These are phyloP conservation scores for Adenanthera pavonina DNA, from an alignment of 306 rosid genomes.

Conservation along the genomic window DNA sequence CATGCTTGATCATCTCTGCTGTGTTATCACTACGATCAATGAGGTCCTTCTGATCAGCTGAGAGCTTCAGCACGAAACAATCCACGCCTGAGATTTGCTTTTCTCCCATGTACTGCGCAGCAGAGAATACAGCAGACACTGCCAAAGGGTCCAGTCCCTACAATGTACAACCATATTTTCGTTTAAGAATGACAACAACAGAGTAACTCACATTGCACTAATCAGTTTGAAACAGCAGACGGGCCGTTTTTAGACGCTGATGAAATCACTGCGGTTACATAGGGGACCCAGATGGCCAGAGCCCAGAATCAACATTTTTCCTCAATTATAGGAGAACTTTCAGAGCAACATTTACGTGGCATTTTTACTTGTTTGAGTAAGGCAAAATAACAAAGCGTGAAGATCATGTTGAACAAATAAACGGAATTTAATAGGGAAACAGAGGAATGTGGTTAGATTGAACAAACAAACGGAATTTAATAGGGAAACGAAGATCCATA, in stretches of 20 bases:
- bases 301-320: neutral
- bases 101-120: slow-evolving; percentile 89
- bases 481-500: slow-evolving; percentile 45
- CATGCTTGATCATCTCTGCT: slow-evolving; percentile 93
- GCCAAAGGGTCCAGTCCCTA: slow-evolving; percentile 94
- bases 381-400: slow-evolving; percentile 12
- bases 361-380: neutral
- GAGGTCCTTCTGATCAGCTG: slow-evolving; percentile 77
- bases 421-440: slow-evolving; percentile 35
- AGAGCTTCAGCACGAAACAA: slow-evolving; percentile 79
- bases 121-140: slow-evolving; percentile 70
- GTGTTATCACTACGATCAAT: slow-evolving; percentile 81
- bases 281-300: slow-evolving; percentile 25
- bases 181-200: neutral
- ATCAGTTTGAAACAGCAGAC: neutral
- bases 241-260: neutral
- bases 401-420: slow-evolving; percentile 10
- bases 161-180: slow-evolving; percentile 22
- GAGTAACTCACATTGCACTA: slow-evolving; percentile 10
- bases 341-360: neutral
- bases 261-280: neutral
- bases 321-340: neutral
- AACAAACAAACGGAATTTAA: slow-evolving; percentile 37
- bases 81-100: slow-evolving; percentile 67
- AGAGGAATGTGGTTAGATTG: slow-evolving; percentile 44